phyloP scores from a whole-genome alignment of 441 rosid species.

The Adansonia madagascariensis region DNA sequence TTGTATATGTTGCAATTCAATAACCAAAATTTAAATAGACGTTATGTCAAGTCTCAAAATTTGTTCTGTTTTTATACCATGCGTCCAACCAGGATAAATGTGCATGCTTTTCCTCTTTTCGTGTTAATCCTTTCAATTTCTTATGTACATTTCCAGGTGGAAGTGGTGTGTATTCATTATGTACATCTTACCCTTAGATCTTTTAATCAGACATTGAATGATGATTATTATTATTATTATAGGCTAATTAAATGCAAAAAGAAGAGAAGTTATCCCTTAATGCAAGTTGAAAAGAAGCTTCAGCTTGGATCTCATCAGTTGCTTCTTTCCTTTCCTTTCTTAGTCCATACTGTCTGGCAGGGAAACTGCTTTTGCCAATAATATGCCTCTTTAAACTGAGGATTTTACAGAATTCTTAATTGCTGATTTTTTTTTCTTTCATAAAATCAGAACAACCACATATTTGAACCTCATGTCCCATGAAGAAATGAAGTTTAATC shows the following conservation, averaged over 20 bases:
- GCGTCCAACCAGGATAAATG: background rate
- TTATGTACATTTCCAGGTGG: background rate
- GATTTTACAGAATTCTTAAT: background rate
- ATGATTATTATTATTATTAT: background rate
- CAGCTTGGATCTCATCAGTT: background rate
- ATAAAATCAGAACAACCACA: background rate
- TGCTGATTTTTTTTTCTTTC: background rate
- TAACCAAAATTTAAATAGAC: background rate
- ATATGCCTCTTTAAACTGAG: background rate
- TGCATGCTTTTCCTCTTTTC: constrained; percentile 6
- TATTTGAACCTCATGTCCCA: too few relatives aligned
- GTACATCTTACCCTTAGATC: too few relatives aligned
- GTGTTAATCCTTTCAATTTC: constrained; percentile 11
- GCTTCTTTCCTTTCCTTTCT: background rate
- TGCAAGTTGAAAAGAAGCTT: background rate
- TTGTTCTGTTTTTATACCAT: too few relatives aligned
- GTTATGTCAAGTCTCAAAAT: too few relatives aligned
- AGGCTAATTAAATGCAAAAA: background rate
- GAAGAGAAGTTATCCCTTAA: background rate
- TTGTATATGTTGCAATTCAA: background rate
- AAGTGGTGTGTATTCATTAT: too few relatives aligned
- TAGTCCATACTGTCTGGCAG: background rate
- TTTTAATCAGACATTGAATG: background rate
- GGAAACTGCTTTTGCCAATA: background rate
- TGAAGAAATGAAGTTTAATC: too few relatives aligned